Base-by-base conservation (phyloP, 495 filamentous ascomycete species). In the Physcia stellaris region DNA sequence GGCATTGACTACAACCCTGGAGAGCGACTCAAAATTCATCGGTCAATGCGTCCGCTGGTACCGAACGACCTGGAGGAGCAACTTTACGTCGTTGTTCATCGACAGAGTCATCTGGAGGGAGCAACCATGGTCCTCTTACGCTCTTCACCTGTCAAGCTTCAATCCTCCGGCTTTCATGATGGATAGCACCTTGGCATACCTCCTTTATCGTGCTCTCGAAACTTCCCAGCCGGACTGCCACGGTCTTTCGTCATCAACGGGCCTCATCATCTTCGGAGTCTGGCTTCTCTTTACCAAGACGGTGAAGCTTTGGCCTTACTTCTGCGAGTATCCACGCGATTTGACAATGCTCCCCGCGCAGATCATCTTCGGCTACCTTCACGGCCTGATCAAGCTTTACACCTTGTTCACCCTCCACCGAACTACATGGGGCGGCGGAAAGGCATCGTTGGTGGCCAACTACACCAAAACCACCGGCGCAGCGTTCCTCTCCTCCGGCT, bases 61-160 rank as follows among this genome's bases (percentile, higher is more conserved):
- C 0, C 66, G 77, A 13, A 81, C 73, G 9, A 81, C 73, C 26
- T 81, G 72, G 71, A 61, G 78, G 4, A 75, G 66, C 52, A 80
- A 80, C 23, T 12, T 38, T 23, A 38, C 35, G 17, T 26, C 20
- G 4, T 24, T 38, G 35, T 24, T 38, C 18, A n/a, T 27, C 4
- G 35, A 38, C 3, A 24, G 35, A 6, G 18, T n/a, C 20, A 27
- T 38, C 1, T 38, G 35, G 35, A 41, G 18, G 9, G 28, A 35
- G 13, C 39, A 41, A 30, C 39, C 39, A 0, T 41, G 29, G 39
- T 41, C n/a, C 19, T 22, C 4, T 11, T 41, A 41, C 17, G 39
- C 39, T 9, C 21, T 41, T 4, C 39, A 41, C 22, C 16, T 41
- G n/a, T 32, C 39, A 13, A 41, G 28, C 6, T 24, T 41, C 31